Percentiles rank a stretch among this genome's conserved stretches.
phyloP scores from a whole-genome alignment of 805 yeast genomes.

The Teunomyces panamensis region DNA sequence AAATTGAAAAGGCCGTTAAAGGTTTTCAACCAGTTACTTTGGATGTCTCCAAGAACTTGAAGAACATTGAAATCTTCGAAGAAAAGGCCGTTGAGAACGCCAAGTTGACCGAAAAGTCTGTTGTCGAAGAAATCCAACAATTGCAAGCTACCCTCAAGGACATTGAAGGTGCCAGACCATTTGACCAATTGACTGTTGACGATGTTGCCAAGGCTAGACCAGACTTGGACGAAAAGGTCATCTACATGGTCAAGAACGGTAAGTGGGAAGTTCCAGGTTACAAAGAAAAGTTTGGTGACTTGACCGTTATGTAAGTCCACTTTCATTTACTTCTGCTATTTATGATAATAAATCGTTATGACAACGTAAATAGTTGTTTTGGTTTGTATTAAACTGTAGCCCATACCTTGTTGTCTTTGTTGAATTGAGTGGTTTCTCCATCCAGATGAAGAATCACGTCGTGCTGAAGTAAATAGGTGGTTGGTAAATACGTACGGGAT shows the following conservation, averaged over 20 bases:
- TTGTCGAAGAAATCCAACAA: constrained; percentile 78
- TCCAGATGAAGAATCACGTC: constrained; percentile 1
- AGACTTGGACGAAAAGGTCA: constrained; percentile 94
- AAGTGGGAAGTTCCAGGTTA: constrained; percentile 98
- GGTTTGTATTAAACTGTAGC: neutral
- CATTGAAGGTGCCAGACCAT: constrained; percentile 96
- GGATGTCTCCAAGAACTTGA: constrained; percentile 85
- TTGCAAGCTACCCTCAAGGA: constrained; percentile 85
- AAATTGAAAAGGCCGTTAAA: constrained; percentile 73
- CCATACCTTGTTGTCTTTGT: neutral
- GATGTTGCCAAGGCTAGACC: constrained; percentile 96
- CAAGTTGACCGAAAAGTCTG: constrained; percentile 85
- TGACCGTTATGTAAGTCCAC: constrained; percentile 79
- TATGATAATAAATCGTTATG: constrained; percentile 1
- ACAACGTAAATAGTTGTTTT: neutral
- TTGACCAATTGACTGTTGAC: constrained; percentile 93
- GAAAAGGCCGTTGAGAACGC: constrained; percentile 95
- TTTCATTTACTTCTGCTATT: constrained; percentile 5
- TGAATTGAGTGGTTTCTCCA: neutral
- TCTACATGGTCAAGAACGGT: constrained; percentile 92
- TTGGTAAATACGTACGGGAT: neutral
- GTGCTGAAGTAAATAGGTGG: neutral
- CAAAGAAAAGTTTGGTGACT: constrained; percentile 96
- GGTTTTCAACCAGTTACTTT: constrained; percentile 79
- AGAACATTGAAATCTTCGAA: constrained; percentile 91